Conservation (phyloP, 148 eudicot genomes). For the Silene uniflora region DNA sequence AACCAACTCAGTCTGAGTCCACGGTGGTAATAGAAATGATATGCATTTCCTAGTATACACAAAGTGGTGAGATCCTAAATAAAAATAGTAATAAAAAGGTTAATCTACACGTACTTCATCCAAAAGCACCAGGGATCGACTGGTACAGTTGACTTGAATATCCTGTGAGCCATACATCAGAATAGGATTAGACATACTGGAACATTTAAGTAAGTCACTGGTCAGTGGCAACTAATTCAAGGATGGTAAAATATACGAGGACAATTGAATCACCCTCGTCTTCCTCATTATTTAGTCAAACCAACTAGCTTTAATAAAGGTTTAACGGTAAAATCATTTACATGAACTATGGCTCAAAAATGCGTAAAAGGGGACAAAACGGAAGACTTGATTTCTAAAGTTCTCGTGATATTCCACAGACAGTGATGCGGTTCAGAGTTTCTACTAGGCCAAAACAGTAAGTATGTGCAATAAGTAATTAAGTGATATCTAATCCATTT, state of each 20-base stretch:
- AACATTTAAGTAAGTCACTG: conserved; percentile 12
- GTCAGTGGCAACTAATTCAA: conserved; percentile 2
- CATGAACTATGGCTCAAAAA: neutral
- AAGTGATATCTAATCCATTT: neutral
- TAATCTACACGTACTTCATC: conserved; percentile 67
- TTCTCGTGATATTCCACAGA: neutral
- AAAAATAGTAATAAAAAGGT: neutral
- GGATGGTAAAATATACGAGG: neutral
- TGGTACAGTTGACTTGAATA: conserved; percentile 65
- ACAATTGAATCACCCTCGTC: neutral
- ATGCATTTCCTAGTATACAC: neutral
- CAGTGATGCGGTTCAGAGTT: neutral
- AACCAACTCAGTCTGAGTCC: neutral
- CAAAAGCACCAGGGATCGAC: conserved; percentile 74
- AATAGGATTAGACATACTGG: conserved; percentile 19
- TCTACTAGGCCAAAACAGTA: neutral
- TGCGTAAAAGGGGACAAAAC: conserved; percentile 6
- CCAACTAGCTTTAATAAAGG: neutral
- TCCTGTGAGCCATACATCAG: conserved; percentile 48
- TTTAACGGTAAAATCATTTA: neutral
- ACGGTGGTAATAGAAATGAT: neutral
- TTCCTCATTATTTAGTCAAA: neutral
- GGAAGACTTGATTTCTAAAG: neutral
- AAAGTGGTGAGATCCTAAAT: neutral
- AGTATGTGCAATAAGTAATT: neutral